Conservation (phyloP, 164 flowering plant species). For the Aristolochia fimbriata region DNA sequence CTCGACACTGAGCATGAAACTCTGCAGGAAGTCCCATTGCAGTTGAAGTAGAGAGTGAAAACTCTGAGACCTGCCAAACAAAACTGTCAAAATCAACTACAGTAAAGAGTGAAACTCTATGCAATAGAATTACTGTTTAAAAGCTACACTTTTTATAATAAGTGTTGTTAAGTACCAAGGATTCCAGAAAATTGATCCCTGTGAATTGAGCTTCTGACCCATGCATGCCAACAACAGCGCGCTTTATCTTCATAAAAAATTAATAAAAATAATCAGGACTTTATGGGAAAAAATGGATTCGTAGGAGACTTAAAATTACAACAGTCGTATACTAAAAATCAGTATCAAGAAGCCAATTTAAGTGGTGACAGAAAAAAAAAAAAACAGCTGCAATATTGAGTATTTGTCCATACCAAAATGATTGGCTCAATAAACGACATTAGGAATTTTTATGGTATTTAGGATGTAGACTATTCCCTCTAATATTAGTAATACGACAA, state of each 20-base stretch:
- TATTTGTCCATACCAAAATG: too few species aligned
- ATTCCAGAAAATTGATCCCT: conserved; percentile 79
- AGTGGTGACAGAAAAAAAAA: too few species aligned
- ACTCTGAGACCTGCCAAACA: conserved; percentile 72
- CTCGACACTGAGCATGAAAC: conserved; percentile 80
- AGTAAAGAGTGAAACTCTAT: conserved; percentile 2
- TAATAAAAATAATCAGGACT: conserved; percentile 2
- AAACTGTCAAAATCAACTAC: not conserved
- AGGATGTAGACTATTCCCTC: too few species aligned
- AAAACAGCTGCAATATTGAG: too few species aligned
- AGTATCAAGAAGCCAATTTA: too few species aligned
- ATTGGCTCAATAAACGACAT: too few species aligned
- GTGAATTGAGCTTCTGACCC: conserved; percentile 66
- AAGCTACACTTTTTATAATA: not conserved
- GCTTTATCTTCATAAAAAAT: conserved; percentile 45
- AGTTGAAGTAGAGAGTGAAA: conserved; percentile 84
- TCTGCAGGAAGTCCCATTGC: conserved; percentile 94
- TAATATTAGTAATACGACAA: not conserved
- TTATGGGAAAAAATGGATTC: not conserved
- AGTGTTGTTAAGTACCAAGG: conserved; percentile 45
- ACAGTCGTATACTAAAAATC: too few species aligned
- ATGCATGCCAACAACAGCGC: conserved; percentile 62
- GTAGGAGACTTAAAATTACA: not conserved
- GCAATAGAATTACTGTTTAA: not conserved
- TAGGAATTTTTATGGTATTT: too few species aligned